phyloP scores from a whole-genome alignment of 2,329 filamentous ascomycete species.

The Fusarium incarnatum region DNA sequence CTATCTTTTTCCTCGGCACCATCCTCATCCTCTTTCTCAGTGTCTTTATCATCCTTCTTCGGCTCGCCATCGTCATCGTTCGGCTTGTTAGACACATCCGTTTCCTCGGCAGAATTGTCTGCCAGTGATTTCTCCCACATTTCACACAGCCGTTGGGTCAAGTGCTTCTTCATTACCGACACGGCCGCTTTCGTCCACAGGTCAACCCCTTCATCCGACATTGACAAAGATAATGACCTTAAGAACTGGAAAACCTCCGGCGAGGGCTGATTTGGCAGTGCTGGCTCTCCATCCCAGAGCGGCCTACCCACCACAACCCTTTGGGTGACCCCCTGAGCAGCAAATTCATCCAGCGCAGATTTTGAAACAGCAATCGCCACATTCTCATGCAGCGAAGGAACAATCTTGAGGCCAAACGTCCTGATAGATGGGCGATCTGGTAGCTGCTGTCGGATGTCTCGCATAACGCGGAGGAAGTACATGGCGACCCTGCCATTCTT shows the following conservation, averaged over 20 bases:
- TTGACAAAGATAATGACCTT: constrained; percentile 70
- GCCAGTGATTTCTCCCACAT: constrained; percentile 60
- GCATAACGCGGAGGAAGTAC: constrained; percentile 78
- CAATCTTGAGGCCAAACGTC: constrained; percentile 68
- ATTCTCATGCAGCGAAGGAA: constrained; percentile 72
- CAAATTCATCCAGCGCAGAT: constrained; percentile 62
- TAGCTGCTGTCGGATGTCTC: constrained; percentile 77
- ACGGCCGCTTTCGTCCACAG: constrained; percentile 83
- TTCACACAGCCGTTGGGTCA: constrained; percentile 63
- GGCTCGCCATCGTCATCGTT: neutral
- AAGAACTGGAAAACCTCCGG: constrained; percentile 79
- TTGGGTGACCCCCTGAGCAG: constrained; percentile 55
- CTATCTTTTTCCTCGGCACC: constrained; percentile 11
- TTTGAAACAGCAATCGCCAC: constrained; percentile 67
- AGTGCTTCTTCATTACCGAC: constrained; percentile 67
- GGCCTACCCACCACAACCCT: constrained; percentile 69
- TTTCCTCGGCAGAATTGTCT: constrained; percentile 35
- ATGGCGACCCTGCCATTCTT: constrained; percentile 66
- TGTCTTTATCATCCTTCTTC: constrained; percentile 3
- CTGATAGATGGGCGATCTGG: constrained; percentile 64
- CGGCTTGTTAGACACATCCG: constrained; percentile 17
- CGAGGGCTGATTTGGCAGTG: constrained; percentile 82
- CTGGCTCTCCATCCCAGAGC: constrained; percentile 84
- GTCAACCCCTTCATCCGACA: constrained; percentile 79
- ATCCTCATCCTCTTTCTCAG: constrained; percentile 24